Base-by-base conservation (phyloP, 2,329 filamentous ascomycete species). In the Akanthomyces muscarius region DNA sequence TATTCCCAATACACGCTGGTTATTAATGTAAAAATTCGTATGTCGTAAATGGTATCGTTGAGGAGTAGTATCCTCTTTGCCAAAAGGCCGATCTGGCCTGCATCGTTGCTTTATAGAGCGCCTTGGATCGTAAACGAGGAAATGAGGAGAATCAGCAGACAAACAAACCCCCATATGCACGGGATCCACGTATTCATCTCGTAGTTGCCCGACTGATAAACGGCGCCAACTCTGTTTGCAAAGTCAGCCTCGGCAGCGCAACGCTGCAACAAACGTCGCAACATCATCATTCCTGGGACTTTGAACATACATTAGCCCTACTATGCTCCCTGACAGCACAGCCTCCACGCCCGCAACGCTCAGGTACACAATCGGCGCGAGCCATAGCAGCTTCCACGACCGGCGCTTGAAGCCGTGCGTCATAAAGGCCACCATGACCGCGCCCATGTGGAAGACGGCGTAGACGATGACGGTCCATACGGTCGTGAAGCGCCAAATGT, bases 131-230 rank as follows among this genome's bases (percentile, higher is more conserved):
- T 91, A 74, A 97, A 97, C 4, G 91, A 95, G 5, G 92, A 95
- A 66, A 96, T 80, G 56, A 97, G 86, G 52, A 97, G 79, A 36
- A 96, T 83, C 53, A 97, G 75, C 11, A 94, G 87, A 73, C 92
- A 96, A 74, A 94, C 89, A 71, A 91, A 83, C 1, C 87, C 91
- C 93, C 93, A 97, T 25, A 93, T 84, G 71, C 95, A 89, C 0
- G 93, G 93, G 58, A 96, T 90, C 92, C 92, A 97, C 0, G 93
- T 97, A 52, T 92, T 94, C 92, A 97, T 95, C 70, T 87, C 83
- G 73, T 94, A 96, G 75, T 89, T 91, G 50, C 92, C 93, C 2
- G 89, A 85, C 68, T 87, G 85, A 72, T 96, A 97, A 42, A 94
- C 85, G 10, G 89, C 90, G 14, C 90, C 91, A 23, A 96, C 78